Evolutionary conservation across 1,284 basidiomycete species (phyloP).

Genomic region (Chiua sp.): DNA sequence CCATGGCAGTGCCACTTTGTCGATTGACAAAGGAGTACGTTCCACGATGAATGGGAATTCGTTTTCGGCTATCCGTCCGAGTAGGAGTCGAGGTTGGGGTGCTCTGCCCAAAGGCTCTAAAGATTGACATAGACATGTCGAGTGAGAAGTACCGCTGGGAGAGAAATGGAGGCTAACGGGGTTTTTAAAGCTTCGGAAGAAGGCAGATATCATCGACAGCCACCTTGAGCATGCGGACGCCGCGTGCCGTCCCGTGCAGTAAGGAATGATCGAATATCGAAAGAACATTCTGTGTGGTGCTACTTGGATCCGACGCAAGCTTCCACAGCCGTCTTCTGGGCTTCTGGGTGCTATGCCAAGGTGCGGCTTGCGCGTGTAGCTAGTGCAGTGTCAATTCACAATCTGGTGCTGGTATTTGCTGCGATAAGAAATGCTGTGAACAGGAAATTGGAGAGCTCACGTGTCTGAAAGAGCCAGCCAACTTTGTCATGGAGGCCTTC

Average conservation of each 20-base stretch:
- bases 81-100: conserved; percentile 8
- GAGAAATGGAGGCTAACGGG: background rate
- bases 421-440: no score
- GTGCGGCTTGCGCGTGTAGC: background rate
- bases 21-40: conserved; percentile 37
- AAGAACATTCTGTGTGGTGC: conserved; percentile 21
- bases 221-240: conserved; percentile 25
- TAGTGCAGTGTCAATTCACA: background rate
- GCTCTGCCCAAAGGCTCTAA: conserved; percentile 29
- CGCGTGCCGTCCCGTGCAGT: conserved; percentile 19
- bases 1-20: conserved; percentile 40
- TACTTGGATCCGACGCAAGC: conserved; percentile 10
- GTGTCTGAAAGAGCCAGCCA: background rate
- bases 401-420: conserved; percentile 1
- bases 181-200: conserved; percentile 23
- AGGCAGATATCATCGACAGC: conserved; percentile 9
- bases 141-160: conserved; percentile 1
- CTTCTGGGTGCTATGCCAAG: conserved; percentile 24
- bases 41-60: conserved; percentile 34
- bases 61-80: conserved; percentile 26
- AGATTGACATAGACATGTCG: conserved; percentile 29
- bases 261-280: conserved; percentile 10
- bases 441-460: background rate
- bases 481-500: no score
- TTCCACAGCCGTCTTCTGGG: conserved; percentile 18